A percentile compares a stretch with the other conserved stretches of the same genome.
phyloP scores from a whole-genome alignment of 768 basidiomycete species.

The Hericium alpestre region DNA sequence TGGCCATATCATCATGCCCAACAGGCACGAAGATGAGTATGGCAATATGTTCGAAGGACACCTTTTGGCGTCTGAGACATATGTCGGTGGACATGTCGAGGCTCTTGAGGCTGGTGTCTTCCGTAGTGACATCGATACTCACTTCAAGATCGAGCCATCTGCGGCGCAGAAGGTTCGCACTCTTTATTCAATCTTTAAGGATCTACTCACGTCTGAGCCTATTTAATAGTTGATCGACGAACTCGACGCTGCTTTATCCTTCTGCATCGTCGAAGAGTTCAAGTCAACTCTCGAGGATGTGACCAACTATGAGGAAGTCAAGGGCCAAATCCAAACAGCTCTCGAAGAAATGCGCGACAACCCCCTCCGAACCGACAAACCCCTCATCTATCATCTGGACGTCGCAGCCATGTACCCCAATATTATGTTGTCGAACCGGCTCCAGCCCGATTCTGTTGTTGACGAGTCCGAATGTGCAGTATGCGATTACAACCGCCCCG shows the following conservation, averaged over 20 bases:
- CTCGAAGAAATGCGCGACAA: conserved; percentile 88
- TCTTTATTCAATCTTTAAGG: neutral
- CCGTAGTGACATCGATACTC: conserved; percentile 85
- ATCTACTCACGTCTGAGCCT: conserved; percentile 1
- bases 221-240: conserved; percentile 74
- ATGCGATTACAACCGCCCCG: conserved; percentile 95
- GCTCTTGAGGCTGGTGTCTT: conserved; percentile 98
- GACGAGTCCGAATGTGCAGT: conserved; percentile 95
- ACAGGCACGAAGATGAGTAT: conserved; percentile 87
- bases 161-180: conserved; percentile 67
- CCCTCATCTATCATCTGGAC: conserved; percentile 96
- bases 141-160: conserved; percentile 87
- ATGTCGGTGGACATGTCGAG: conserved; percentile 98
- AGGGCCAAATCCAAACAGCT: conserved; percentile 59
- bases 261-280: conserved; percentile 81
- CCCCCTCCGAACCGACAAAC: conserved; percentile 80
- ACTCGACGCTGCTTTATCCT: conserved; percentile 82
- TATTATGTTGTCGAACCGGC: conserved; percentile 99
- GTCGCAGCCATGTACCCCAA: conserved; percentile 99
- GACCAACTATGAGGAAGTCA: conserved; percentile 94
- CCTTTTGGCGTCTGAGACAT: conserved; percentile 93
- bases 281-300: conserved; percentile 70
- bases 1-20: conserved; percentile 92
- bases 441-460: conserved; percentile 96
- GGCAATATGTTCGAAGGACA: conserved; percentile 94